Evolutionary conservation across 371 early-diverging fungal genomes (phyloP).

Genomic region (Syncephalastrum monosporum): DNA sequence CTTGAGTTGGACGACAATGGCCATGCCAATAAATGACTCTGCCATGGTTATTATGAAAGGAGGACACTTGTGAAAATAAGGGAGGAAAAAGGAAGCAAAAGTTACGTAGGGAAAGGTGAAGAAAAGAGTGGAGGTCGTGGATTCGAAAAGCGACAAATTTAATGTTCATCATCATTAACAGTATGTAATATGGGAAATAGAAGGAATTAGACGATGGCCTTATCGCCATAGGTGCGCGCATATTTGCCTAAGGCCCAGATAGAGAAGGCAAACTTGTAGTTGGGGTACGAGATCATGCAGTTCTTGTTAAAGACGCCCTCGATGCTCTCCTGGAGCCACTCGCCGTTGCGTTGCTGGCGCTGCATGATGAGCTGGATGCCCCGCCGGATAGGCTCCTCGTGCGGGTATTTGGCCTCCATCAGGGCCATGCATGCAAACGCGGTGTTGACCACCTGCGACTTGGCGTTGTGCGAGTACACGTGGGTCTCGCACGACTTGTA

Average conservation of each 20-base stretch:
- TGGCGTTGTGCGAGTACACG: constrained; percentile 62
- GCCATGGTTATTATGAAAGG: constrained; percentile 35
- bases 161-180: too few relatives aligned
- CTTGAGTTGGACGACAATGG: constrained; percentile 45
- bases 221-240: constrained; percentile 66
- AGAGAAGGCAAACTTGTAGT: constrained; percentile 92
- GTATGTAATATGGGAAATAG: background rate
- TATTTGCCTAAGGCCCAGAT: constrained; percentile 96
- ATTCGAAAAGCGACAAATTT: too few relatives aligned
- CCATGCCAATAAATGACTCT: constrained; percentile 56
- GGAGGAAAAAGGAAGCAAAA: background rate
- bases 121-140: too few relatives aligned
- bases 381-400: constrained; percentile 68
- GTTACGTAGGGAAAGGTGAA: too few relatives aligned
- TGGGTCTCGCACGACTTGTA: constrained; percentile 85
- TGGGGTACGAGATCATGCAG: constrained; percentile 93
- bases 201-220: constrained; percentile 8
- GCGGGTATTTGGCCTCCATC: constrained; percentile 87
- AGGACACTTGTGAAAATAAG: background rate
- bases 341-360: constrained; percentile 86
- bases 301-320: constrained; percentile 98
- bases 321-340: constrained; percentile 95
- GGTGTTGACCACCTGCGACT: constrained; percentile 92
- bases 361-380: constrained; percentile 83
- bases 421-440: constrained; percentile 86